phyloP scores from a whole-genome alignment of 208 protist species.

The Acanthamoeba lenticulata region DNA sequence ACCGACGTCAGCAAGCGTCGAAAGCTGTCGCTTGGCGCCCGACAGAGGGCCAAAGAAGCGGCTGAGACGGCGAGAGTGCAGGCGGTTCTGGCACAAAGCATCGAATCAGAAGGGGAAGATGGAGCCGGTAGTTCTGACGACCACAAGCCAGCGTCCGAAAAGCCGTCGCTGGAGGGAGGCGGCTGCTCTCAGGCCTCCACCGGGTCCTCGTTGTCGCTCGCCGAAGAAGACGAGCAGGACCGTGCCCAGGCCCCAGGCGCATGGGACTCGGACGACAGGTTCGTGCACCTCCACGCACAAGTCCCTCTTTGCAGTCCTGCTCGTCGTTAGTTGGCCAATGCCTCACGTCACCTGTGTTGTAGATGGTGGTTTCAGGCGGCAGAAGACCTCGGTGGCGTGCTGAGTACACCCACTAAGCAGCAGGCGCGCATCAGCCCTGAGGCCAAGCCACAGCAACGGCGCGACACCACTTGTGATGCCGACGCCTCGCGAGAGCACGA shows the following conservation, averaged over 20 bases:
- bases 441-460: too few relatives aligned
- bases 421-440: too few relatives aligned
- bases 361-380: neutral
- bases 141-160: neutral
- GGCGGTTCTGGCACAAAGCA: neutral
- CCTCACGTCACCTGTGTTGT: too few relatives aligned
- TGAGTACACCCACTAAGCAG: too few relatives aligned
- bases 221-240: neutral
- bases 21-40: neutral
- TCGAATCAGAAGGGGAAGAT: neutral
- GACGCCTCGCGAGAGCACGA: too few relatives aligned
- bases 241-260: neutral
- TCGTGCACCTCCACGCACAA: too few relatives aligned
- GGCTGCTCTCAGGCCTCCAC: neutral
- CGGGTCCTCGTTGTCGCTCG: neutral
- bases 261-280: neutral
- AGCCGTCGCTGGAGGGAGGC: neutral
- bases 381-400: neutral
- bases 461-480: too few relatives aligned
- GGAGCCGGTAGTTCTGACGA: neutral
- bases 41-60: neutral
- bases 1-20: slow-evolving; percentile 4
- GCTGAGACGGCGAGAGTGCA: neutral
- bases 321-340: too few relatives aligned
- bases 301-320: neutral